Percentiles rank a stretch among this genome's conserved stretches.
Conservation (phyloP, 164 flowering plant genomes). For the Vitis riparia region DNA sequence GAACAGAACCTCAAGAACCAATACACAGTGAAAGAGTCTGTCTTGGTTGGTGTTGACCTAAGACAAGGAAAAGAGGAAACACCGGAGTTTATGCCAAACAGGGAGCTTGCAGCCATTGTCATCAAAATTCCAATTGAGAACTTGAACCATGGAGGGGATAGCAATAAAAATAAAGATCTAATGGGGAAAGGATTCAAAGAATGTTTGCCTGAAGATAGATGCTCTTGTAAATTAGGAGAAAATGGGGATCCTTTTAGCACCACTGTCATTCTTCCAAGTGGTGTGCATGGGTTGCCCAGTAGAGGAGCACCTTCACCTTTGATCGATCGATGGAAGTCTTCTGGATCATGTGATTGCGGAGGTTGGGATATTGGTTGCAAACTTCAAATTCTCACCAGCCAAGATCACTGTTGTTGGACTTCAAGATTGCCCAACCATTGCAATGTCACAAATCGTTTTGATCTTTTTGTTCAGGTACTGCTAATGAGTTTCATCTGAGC, state of each 20-base stretch:
- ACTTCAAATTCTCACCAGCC: constrained; percentile 47
- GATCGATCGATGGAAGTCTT: constrained; percentile 78
- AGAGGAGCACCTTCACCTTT: constrained; percentile 70
- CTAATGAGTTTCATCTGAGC: background rate
- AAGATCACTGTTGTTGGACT: constrained; percentile 15
- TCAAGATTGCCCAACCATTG: constrained; percentile 16
- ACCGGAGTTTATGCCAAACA: constrained; percentile 27
- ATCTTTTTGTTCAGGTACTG: constrained; percentile 71
- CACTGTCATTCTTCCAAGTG: constrained; percentile 72
- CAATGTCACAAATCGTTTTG: constrained; percentile 26
- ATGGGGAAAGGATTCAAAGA: constrained; percentile 10
- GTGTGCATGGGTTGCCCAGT: constrained; percentile 68
- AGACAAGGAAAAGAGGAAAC: constrained; percentile 33
- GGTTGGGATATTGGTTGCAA: constrained; percentile 97
- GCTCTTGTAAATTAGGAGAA: constrained; percentile 18
- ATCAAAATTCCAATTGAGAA: constrained; percentile 36
- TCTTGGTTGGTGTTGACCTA: constrained; percentile 47
- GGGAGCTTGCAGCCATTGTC: constrained; percentile 81
- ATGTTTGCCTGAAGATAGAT: constrained; percentile 12
- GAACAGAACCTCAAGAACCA: constrained; percentile 17
- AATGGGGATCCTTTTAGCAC: constrained; percentile 13
- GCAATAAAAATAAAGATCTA: constrained; percentile 6
- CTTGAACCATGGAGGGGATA: constrained; percentile 2
- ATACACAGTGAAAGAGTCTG: constrained; percentile 41
- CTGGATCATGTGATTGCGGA: constrained; percentile 94